Base-by-base conservation (phyloP, 1,284 basidiomycete species). In the Cutaneotrichosporon mucoides region DNA sequence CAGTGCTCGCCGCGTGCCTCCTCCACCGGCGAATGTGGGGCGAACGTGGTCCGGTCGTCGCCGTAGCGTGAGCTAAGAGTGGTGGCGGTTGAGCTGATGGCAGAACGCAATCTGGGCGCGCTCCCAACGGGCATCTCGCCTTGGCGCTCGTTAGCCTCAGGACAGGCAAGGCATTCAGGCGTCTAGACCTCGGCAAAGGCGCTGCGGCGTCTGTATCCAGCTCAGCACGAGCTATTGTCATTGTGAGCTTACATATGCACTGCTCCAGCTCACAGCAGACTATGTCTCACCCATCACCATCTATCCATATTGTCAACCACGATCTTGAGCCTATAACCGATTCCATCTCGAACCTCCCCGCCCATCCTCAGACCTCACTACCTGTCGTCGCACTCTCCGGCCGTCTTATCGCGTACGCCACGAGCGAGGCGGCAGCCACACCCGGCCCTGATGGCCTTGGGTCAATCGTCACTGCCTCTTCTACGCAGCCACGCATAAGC, bases 341-440 rank as follows among this genome's bases (percentile, higher is more conserved):
- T 24, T 12, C 66, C 3, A 45, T 70, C 15, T 47, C 47, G 2
- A 52, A 64, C 37, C 46, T 71, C 0, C 66, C 68, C 1, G 13
- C 54, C 2, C 49, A 66, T 50, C 54, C 65, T 4, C 46, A 53
- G 7, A 66, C 62, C 12, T 37, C 56, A 2, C 61, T 73, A 0
- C 72, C 75, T 6, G 61, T 68, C 13, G 47, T 67, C 37, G 59
- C 66, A 10, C 56, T 76, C 1, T 68, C 71, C 1, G 72, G 72
- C 7, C 68, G 75, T 3, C 59, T 76, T 4, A 57, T 75, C 0
- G 72, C 72, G 6, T 68, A 63, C 50, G 66, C 66, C n/a, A 73
- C 69, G 0, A 54, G 56, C 15, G 62, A 66, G n/a, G 47, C 69
- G 0, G 68, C 75, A 2, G 51, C 52, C 3, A 53, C 62, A 3